Percentiles rank a stretch among this genome's conserved stretches.
Evolutionary conservation across 2,329 filamentous ascomycete species (phyloP).

Genomic region (Penicillium sp.): DNA sequence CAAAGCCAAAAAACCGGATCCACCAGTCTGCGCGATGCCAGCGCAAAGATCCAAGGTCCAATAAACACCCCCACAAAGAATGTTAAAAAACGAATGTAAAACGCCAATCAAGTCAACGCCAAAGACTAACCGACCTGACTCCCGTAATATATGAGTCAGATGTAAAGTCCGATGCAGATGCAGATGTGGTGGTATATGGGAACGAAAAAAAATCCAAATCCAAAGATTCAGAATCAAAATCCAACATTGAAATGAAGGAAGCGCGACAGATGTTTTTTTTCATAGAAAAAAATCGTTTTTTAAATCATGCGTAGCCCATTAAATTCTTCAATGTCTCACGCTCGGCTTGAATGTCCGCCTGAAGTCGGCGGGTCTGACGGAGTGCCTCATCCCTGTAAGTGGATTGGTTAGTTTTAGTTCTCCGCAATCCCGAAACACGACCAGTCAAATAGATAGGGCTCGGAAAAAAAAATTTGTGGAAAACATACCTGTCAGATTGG

Average conservation of each 20-base stretch:
- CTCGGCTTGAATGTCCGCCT: slow-evolving; percentile 66
- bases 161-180: slow-evolving; percentile 20
- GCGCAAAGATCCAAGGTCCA: slow-evolving; percentile 1
- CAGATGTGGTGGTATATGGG: slow-evolving; percentile 23
- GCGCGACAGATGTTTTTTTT: neutral
- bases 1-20: neutral
- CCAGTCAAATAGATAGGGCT: slow-evolving; percentile 8
- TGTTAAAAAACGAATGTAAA: neutral
- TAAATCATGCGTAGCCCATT: slow-evolving; percentile 29
- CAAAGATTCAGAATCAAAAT: neutral
- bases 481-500: slow-evolving; percentile 54
- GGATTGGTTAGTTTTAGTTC: slow-evolving; percentile 9
- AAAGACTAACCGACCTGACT: slow-evolving; percentile 14
- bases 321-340: slow-evolving; percentile 58
- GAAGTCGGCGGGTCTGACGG: slow-evolving; percentile 67
- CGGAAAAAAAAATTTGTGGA: slow-evolving; percentile 1
- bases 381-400: slow-evolving; percentile 67
- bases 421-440: slow-evolving; percentile 11
- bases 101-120: slow-evolving; percentile 2
- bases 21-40: slow-evolving; percentile 10
- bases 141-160: slow-evolving; percentile 8
- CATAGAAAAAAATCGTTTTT: neutral
- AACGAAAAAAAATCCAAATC: neutral
- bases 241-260: neutral
- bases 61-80: neutral